phyloP scores from a whole-genome alignment of 1,284 basidiomycete species.

The Papiliotrema fonsecae region DNA sequence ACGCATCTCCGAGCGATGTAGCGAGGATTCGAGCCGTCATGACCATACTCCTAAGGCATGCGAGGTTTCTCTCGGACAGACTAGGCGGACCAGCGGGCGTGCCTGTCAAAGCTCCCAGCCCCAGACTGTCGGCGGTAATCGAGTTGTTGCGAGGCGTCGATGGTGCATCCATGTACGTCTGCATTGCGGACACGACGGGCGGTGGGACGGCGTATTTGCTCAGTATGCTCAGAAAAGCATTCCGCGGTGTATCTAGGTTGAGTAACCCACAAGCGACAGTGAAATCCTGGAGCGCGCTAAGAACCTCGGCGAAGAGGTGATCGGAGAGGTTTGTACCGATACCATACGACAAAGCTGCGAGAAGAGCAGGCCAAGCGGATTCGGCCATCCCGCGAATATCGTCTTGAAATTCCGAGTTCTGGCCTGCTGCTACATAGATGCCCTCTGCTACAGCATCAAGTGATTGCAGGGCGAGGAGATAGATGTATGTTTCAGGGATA shows the following conservation, averaged over 20 bases:
- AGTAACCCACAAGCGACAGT: constrained; percentile 87
- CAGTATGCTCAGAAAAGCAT: constrained; percentile 82
- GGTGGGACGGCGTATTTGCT: constrained; percentile 84
- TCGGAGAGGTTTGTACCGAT: constrained; percentile 79
- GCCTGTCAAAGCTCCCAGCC: constrained; percentile 47
- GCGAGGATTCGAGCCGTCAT: constrained; percentile 75
- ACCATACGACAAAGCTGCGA: constrained; percentile 82
- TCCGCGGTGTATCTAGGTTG: constrained; percentile 75
- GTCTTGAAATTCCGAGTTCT: constrained; percentile 57
- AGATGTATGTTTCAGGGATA: constrained; percentile 87
- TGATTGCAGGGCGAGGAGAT: constrained; percentile 84
- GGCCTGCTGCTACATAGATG: constrained; percentile 61
- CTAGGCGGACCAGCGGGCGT: constrained; percentile 56
- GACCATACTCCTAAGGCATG: constrained; percentile 79
- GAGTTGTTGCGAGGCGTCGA: constrained; percentile 45
- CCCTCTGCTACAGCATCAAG: constrained; percentile 83
- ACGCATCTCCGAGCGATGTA: constrained; percentile 75
- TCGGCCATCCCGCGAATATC: constrained; percentile 73
- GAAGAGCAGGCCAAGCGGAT: constrained; percentile 79
- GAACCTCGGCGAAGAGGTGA: constrained; percentile 63
- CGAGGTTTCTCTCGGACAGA: constrained; percentile 81
- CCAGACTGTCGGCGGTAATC: constrained; percentile 63
- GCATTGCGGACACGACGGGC: constrained; percentile 75
- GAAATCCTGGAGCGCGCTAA: constrained; percentile 73
- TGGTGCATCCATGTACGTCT: constrained; percentile 59